Evolutionary conservation across 129 eudicot species (phyloP), one percentile per base, ranked within the genome.

Genomic region (Glebionis coronaria): DNA sequence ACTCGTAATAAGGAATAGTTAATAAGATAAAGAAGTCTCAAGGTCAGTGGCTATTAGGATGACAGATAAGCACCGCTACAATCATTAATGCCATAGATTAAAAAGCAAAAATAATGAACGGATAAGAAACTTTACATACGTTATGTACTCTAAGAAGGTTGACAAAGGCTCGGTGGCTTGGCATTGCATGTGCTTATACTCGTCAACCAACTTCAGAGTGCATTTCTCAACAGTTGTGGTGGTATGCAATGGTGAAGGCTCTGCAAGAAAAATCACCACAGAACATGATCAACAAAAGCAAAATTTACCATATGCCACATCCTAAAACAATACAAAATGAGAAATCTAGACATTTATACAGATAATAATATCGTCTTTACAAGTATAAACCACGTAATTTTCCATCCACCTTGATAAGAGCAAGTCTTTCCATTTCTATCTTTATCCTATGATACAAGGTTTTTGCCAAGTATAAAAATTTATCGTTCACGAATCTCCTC

Each of bases 81-180:
- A 71, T 10, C 67, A 71, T 59, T n/a, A 5, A 12, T 28, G 50
- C 29, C 14, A 49, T 15, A 29, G 23, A 47, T 47, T 21, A 47
- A 18, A 7, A 60, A 16, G 76, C 58, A 71, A 49, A 28, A 72
- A 7, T n/a, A 29, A 27, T 42, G 21, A 23, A 49, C 71, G 19
- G 38, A 7, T 3, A 44, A 67, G 35, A 47, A 35, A 64, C 11
- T 45, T 3, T 9, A 68, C 96, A 21, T 76, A 92, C 98, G 95
- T 88, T 56, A 84, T 84, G 38, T 92, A 92, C 80, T 92, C 98
- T 69, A 92, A 53, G 75, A 92, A 92, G 63, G 98, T 92, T 65
- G 98, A 88, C 80, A 92, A 63, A 31, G 98, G 98, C 73, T 92
- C 98, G 0, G 98, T 92, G 18, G 98, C 98, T 84, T 92, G 98